Evolutionary conservation across 352 stramenopile genomes (phyloP), one percentile per base, ranked within the genome.

Genomic region (Phytophthora brassicae): DNA sequence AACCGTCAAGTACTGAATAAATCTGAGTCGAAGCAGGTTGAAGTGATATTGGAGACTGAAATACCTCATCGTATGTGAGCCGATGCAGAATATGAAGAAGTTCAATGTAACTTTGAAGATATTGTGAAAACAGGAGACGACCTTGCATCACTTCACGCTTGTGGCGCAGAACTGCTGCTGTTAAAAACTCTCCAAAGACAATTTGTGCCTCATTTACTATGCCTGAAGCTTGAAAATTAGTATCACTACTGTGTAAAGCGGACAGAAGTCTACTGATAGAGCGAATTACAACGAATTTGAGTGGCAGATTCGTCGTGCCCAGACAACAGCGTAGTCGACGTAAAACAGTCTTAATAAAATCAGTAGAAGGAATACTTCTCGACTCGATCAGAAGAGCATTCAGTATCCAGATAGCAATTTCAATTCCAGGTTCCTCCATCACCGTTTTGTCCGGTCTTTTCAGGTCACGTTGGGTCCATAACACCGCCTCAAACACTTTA

Each of bases 391-490:
- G 44, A 4, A 94, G 58, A 16, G 60, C 36, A 19, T 92, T 78
- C 14, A 90, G 31, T 12, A 93, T 46, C 83, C 83, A 96, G 5
- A 75, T 49, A 17, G 77, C 76, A 7, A 94, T 57, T 60, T 97
- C 88, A n/a, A 97, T 70, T 14, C 72, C 82, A 13, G 89, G 84
- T 14, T 94, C 83, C n/a, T 68, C 38, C 7, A 77, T 8, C 13
- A 81, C 77, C 2, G 54, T 64, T 6, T 54, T 56, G 49, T 96
- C 88, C 6, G 67, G n/a, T 16, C 73, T 70, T 42, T 56, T 36
- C 4, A 94, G 65, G 2, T 83, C 79, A 14, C 85, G 72, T 24
- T 96, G 77, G 0, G 86, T 95, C 90, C 89, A 97, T 19, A 93
- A 29, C 22, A 66, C 42, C 0, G 89, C 82, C 60, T 94, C 80